phyloP scores from a whole-genome alignment of 2,329 filamentous ascomycete species.

The Alternaria postmessia region DNA sequence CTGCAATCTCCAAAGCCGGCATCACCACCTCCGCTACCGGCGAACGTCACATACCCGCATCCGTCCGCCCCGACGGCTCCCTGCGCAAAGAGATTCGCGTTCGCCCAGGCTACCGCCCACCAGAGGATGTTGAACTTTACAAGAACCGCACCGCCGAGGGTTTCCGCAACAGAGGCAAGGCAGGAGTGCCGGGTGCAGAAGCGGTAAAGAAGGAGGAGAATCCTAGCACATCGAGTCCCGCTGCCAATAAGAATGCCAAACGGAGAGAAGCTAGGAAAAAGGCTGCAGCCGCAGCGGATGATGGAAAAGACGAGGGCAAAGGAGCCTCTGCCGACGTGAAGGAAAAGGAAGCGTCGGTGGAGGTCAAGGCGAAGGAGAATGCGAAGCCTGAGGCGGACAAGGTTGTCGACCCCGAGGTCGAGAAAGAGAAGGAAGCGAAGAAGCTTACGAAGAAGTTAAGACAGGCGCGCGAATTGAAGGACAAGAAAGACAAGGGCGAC shows the following conservation, averaged over 20 bases:
- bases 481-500: slow-evolving; percentile 89
- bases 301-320: slow-evolving; percentile 61
- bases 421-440: slow-evolving; percentile 91
- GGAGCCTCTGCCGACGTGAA: slow-evolving; percentile 41
- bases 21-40: slow-evolving; percentile 78
- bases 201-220: slow-evolving; percentile 55
- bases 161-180: slow-evolving; percentile 77
- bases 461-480: slow-evolving; percentile 87
- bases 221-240: slow-evolving; percentile 58
- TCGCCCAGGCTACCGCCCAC: slow-evolving; percentile 88
- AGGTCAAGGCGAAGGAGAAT: slow-evolving; percentile 21
- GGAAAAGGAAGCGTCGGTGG: slow-evolving; percentile 29
- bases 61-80: slow-evolving; percentile 83
- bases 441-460: slow-evolving; percentile 94
- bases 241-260: slow-evolving; percentile 87
- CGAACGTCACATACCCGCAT: slow-evolving; percentile 88
- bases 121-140: slow-evolving; percentile 95
- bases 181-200: slow-evolving; percentile 77
- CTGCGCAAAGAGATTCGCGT: slow-evolving; percentile 95
- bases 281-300: slow-evolving; percentile 51
- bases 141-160: slow-evolving; percentile 88
- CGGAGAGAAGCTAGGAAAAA: slow-evolving; percentile 71
- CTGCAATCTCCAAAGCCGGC: slow-evolving; percentile 53
- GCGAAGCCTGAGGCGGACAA: slow-evolving; percentile 34
- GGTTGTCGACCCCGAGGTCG: slow-evolving; percentile 70